Percentiles rank a stretch among this genome's conserved stretches.
phyloP scores from a whole-genome alignment of 225 moss, liverwort and hornwort genomes.

The Neckera pumila region DNA sequence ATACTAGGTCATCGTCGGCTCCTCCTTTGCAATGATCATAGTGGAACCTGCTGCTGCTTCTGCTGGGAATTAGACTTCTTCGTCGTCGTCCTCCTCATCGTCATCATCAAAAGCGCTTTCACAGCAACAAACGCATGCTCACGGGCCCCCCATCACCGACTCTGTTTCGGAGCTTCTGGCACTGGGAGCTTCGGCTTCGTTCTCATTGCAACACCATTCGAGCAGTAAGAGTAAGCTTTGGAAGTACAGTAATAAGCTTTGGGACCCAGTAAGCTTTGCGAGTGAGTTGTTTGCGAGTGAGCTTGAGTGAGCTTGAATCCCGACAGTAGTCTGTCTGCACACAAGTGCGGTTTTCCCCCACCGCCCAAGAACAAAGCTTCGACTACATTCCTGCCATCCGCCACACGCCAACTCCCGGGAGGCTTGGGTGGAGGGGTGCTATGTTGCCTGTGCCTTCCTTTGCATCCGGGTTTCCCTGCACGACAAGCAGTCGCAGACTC shows the following conservation, averaged over 20 bases:
- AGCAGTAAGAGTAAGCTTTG: not conserved
- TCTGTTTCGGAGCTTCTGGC: not conserved
- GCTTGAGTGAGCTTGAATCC: not conserved
- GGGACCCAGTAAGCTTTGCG: not conserved
- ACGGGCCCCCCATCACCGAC: not conserved
- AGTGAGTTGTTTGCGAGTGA: not conserved
- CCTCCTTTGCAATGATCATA: not conserved
- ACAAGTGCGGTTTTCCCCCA: not conserved
- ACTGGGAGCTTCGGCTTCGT: not conserved
- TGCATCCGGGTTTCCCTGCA: slow-evolving; percentile 35
- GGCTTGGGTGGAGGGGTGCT: not conserved
- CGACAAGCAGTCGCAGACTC: slow-evolving; percentile 7
- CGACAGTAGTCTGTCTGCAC: not conserved
- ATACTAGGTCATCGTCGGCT: slow-evolving; percentile 1
- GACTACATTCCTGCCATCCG: slow-evolving; percentile 12
- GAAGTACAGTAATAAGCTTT: not conserved
- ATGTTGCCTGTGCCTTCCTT: not conserved
- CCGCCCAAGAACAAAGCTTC: slow-evolving; percentile 7
- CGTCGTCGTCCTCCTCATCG: not conserved
- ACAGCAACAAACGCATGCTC: not conserved
- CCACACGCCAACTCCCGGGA: slow-evolving; percentile 22
- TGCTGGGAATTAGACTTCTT: slow-evolving; percentile 1
- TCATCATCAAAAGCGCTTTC: not conserved
- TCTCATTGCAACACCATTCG: not conserved
- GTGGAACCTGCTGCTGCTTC: not conserved